phyloP scores from a whole-genome alignment of 352 stramenopile genomes.

The Phytophthora meadii region DNA sequence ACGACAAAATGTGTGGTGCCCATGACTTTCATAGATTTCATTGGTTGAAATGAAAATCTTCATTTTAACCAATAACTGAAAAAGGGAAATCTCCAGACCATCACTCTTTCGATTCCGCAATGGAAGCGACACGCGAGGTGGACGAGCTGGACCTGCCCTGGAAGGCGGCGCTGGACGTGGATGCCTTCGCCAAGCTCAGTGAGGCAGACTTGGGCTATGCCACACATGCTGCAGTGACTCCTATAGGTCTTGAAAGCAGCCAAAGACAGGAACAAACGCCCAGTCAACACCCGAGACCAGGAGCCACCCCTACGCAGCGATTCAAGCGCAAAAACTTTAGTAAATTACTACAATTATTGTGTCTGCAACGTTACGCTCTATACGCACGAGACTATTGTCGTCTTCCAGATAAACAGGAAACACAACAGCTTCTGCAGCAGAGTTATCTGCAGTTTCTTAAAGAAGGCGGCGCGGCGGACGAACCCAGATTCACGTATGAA shows the following conservation, averaged over 20 bases:
- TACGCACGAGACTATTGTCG: slow-evolving; percentile 38
- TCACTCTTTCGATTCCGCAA: slow-evolving; percentile 36
- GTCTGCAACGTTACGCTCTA: slow-evolving; percentile 65
- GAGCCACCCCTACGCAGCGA: slow-evolving; percentile 17
- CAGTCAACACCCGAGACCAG: slow-evolving; percentile 4
- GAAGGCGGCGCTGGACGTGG: slow-evolving; percentile 54
- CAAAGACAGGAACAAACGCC: slow-evolving; percentile 18
- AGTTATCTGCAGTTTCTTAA: slow-evolving; percentile 64
- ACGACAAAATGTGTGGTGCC: slow-evolving; percentile 37
- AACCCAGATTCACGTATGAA: slow-evolving; percentile 52
- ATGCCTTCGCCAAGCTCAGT: slow-evolving; percentile 51
- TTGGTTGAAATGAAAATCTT: slow-evolving; percentile 26
- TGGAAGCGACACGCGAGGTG: slow-evolving; percentile 35
- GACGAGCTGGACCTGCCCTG: slow-evolving; percentile 59
- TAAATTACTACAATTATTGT: slow-evolving; percentile 68
- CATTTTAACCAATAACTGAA: slow-evolving; percentile 34
- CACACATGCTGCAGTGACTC: neutral
- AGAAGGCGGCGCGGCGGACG: slow-evolving; percentile 51
- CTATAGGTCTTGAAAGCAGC: slow-evolving; percentile 19
- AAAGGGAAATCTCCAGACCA: slow-evolving; percentile 19
- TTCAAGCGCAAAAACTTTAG: slow-evolving; percentile 79
- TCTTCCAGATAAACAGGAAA: slow-evolving; percentile 58
- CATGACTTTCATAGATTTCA: slow-evolving; percentile 13
- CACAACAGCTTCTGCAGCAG: slow-evolving; percentile 55
- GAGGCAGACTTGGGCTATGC: slow-evolving; percentile 41